phyloP scores from a whole-genome alignment of 176 grass and related monocot genomes.

The Rhynchospora pubera region DNA sequence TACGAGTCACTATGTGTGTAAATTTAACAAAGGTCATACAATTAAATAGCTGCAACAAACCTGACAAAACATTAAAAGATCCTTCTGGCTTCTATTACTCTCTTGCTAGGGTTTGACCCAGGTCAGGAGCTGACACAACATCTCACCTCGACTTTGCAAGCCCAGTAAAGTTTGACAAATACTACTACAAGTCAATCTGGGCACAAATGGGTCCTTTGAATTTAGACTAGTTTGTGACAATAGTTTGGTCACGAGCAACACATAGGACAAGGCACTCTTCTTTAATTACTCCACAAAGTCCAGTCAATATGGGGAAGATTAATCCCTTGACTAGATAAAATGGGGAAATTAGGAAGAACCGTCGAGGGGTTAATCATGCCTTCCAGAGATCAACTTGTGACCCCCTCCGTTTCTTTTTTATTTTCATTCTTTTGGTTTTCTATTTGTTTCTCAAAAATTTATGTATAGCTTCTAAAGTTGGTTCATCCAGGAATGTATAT shows the following conservation, averaged over 20 bases:
- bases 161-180: conserved; percentile 65
- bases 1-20: conserved; percentile 62
- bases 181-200: conserved; percentile 60
- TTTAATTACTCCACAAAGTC: no score
- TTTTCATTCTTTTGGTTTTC: not conserved
- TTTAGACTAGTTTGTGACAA: no score
- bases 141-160: conserved; percentile 40
- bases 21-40: conserved; percentile 87
- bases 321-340: conserved; percentile 10
- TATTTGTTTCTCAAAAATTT: not conserved
- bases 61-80: conserved; percentile 49
- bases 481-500: not conserved
- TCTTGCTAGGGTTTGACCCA: conserved; percentile 43
- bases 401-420: not conserved
- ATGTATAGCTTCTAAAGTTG: not conserved
- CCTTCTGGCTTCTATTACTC: conserved; percentile 30
- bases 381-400: conserved; percentile 18
- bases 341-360: conserved; percentile 68
- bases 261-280: no score
- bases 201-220: no score
- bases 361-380: conserved; percentile 36
- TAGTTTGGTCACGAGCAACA: no score
- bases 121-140: conserved; percentile 46
- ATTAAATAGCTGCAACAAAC: conserved; percentile 48
- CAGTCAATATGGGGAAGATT: no score